Conservation (phyloP, 2,329 filamentous ascomycete genomes). For the Trichoderma oligosporum region DNA sequence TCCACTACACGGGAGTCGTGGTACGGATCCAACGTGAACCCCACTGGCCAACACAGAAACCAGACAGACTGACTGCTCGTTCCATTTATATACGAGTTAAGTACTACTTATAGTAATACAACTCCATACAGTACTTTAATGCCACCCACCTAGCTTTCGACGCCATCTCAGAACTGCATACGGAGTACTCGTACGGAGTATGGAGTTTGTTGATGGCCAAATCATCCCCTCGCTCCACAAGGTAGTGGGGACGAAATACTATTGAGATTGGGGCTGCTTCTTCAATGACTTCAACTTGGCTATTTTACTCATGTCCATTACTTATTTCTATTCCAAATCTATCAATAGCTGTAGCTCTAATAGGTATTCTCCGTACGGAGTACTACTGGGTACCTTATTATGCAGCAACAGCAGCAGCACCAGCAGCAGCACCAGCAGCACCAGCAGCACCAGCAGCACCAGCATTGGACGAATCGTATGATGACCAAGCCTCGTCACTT, state of each 20-base stretch:
- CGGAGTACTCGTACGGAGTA: no score
- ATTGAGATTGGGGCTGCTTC: neutral
- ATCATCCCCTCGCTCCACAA: constrained; percentile 5
- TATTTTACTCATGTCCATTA: neutral
- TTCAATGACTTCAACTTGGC: neutral
- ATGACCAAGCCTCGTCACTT: constrained; percentile 1
- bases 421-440: no score
- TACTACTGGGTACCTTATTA: neutral
- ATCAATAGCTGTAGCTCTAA: neutral
- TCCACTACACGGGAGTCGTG: constrained; percentile 9
- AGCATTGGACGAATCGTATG: constrained; percentile 3
- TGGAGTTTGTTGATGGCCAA: constrained; percentile 20
- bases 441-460: no score
- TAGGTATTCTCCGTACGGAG: no score
- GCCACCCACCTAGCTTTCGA: neutral
- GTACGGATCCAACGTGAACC: neutral
- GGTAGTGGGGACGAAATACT: neutral
- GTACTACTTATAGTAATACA: no score
- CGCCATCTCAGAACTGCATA: constrained; percentile 14
- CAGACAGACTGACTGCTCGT: no score
- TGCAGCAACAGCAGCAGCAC: no score
- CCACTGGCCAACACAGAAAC: neutral
- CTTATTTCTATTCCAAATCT: neutral
- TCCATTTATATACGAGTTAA: no score
- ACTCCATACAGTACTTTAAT: no score